phyloP scores from a whole-genome alignment of 768 basidiomycete genomes.

The Naganishia vaughanmartiniae region DNA sequence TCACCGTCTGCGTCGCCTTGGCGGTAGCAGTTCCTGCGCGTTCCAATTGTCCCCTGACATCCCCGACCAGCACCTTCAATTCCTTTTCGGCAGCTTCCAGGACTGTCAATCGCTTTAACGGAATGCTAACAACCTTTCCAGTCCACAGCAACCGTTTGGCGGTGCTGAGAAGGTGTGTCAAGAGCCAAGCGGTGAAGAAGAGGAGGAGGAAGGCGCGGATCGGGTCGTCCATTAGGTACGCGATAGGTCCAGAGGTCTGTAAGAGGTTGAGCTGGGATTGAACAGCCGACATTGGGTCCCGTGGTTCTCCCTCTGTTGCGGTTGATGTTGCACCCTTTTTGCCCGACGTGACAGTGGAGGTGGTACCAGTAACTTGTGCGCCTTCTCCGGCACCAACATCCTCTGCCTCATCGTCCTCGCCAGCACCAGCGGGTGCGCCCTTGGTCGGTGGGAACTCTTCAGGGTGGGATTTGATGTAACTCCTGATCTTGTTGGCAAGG shows the following conservation, averaged over 20 bases:
- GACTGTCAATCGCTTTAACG: not conserved
- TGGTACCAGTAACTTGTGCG: too few relatives aligned
- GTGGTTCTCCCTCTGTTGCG: not conserved
- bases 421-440: conserved; percentile 8
- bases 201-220: conserved; percentile 19
- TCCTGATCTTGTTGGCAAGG: conserved; percentile 25
- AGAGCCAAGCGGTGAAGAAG: conserved; percentile 16
- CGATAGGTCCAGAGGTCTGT: conserved; percentile 12
- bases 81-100: conserved; percentile 10
- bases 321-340: not conserved
- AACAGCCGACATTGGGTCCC: not conserved
- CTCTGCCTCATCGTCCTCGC: not conserved
- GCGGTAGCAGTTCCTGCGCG: not conserved
- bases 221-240: conserved; percentile 24
- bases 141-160: conserved; percentile 18
- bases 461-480: conserved; percentile 33
- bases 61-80: conserved; percentile 5
- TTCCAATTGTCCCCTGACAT: conserved; percentile 13
- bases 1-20: not conserved
- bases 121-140: not conserved
- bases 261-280: not conserved
- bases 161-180: conserved; percentile 3
- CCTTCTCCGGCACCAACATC: conserved; percentile 8
- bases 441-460: conserved; percentile 30
- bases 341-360: too few relatives aligned